phyloP scores from a whole-genome alignment of 768 basidiomycete species.

The Krasilnikovozyma curviuscula region DNA sequence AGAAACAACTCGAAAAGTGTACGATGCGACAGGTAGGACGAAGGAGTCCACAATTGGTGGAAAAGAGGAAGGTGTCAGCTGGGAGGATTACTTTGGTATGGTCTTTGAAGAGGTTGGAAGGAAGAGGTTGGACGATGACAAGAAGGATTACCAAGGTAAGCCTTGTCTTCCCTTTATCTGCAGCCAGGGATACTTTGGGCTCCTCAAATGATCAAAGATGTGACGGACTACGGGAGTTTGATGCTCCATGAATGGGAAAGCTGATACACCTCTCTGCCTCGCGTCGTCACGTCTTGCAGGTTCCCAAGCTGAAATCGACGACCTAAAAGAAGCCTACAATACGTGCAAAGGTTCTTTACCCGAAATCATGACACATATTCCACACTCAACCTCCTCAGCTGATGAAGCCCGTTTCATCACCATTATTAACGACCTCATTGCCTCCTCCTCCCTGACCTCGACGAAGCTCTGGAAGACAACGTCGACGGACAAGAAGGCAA shows the following conservation, averaged over 20 bases:
- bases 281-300: no score
- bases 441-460: slow-evolving; percentile 35
- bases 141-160: slow-evolving; percentile 78
- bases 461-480: slow-evolving; percentile 44
- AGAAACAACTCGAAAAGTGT: slow-evolving; percentile 49
- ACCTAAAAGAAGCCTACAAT: slow-evolving; percentile 55
- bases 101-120: slow-evolving; percentile 73
- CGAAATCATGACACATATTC: slow-evolving; percentile 65
- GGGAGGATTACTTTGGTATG: slow-evolving; percentile 88
- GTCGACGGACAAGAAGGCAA: slow-evolving; percentile 61
- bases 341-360: slow-evolving; percentile 54
- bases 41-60: slow-evolving; percentile 48
- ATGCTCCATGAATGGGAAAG: no score
- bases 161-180: background rate
- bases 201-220: no score
- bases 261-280: no score
- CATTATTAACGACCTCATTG: slow-evolving; percentile 47
- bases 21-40: slow-evolving; percentile 71
- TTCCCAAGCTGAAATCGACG: slow-evolving; percentile 63
- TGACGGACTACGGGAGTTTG: no score
- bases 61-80: slow-evolving; percentile 54
- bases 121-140: slow-evolving; percentile 76
- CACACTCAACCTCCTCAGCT: slow-evolving; percentile 50
- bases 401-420: slow-evolving; percentile 73
- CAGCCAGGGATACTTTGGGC: no score